Evolutionary conservation across 192 early-diverging fungal genomes (phyloP).

Genomic region (Allomyces macrogynus): DNA sequence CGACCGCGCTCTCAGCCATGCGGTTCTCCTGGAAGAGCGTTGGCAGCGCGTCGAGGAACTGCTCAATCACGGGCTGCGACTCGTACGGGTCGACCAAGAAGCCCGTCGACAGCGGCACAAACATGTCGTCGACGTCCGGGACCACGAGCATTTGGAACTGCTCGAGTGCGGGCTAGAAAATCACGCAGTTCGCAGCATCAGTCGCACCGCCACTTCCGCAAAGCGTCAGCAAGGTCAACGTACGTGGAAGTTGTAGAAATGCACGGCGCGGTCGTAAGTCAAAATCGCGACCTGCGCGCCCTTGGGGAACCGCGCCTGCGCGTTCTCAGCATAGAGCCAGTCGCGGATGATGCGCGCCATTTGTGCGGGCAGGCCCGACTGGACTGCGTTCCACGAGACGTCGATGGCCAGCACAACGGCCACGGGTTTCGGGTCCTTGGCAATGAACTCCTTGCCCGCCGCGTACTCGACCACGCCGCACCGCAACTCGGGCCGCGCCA

Average conservation of each 20-base stretch:
- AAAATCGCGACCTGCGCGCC: conserved; percentile 62
- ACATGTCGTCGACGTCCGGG: conserved; percentile 73
- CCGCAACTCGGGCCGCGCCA: conserved; percentile 71
- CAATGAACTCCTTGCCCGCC: conserved; percentile 47
- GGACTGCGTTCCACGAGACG: conserved; percentile 73
- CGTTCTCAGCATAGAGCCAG: conserved; percentile 38
- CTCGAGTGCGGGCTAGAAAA: conserved; percentile 45
- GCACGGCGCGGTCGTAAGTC: conserved; percentile 72
- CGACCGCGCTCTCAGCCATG: conserved; percentile 50
- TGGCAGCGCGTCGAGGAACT: conserved; percentile 61
- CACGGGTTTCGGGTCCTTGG: conserved; percentile 40
- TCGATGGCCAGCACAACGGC: conserved; percentile 86
- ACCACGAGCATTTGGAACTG: conserved; percentile 91
- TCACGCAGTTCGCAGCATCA: background rate
- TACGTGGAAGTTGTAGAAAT: conserved; percentile 88
- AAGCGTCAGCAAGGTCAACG: too few relatives aligned
- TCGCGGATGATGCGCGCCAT: conserved; percentile 43
- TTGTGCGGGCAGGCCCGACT: conserved; percentile 57
- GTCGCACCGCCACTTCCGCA: too few relatives aligned
- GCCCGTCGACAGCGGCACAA: conserved; percentile 81
- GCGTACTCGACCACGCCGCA: conserved; percentile 77
- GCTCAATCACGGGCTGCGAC: conserved; percentile 57
- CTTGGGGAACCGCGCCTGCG: conserved; percentile 17
- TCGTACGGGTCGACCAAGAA: conserved; percentile 72
- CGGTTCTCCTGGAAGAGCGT: conserved; percentile 61